A percentile compares a stretch with the other conserved stretches of the same genome.
These are phyloP conservation scores for Buxus sempervirens DNA, from an alignment of 164 flowering plant genomes.

Conservation along the genomic window DNA sequence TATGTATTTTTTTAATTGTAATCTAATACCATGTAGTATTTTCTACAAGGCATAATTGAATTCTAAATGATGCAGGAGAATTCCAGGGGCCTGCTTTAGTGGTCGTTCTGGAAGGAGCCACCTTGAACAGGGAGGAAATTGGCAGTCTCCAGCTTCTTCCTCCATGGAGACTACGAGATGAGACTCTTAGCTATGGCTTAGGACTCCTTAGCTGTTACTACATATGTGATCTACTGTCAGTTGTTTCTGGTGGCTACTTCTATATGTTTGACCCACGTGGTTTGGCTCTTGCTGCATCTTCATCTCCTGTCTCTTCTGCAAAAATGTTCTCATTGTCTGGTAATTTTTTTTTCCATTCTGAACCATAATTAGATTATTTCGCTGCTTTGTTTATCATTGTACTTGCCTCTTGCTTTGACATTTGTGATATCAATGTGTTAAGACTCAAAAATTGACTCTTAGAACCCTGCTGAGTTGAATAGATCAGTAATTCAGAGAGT, in stretches of 20 bases:
- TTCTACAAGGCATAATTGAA: neutral
- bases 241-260: constrained; percentile 73
- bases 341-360: constrained; percentile 20
- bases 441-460: no score
- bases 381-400: neutral
- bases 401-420: neutral
- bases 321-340: constrained; percentile 85
- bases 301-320: constrained; percentile 59
- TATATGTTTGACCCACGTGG: constrained; percentile 94
- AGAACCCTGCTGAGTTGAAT: no score
- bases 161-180: constrained; percentile 86
- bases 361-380: neutral
- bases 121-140: constrained; percentile 79
- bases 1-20: neutral
- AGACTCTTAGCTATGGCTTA: constrained; percentile 81
- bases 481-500: no score
- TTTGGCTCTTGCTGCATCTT: constrained; percentile 55
- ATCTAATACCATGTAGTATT: neutral
- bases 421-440: no score
- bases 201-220: constrained; percentile 81
- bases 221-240: constrained; percentile 61
- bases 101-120: constrained; percentile 77
- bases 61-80: constrained; percentile 52
- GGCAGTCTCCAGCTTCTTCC: constrained; percentile 78
- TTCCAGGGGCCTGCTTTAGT: constrained; percentile 95